Conservation (phyloP, 2,329 filamentous ascomycete genomes). For the Neofusicoccum ribis region DNA sequence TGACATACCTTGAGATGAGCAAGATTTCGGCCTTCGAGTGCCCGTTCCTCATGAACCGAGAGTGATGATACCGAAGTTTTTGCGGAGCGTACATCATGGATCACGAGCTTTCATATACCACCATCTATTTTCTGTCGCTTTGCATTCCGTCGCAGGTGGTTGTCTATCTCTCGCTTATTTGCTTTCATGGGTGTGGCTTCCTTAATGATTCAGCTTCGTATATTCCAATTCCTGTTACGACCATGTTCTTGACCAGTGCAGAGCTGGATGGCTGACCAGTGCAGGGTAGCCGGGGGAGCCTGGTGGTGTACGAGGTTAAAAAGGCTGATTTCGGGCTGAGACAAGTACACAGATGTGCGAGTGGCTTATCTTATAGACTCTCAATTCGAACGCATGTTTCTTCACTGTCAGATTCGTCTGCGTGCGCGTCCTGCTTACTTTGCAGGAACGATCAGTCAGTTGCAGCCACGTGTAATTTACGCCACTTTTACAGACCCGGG, state of each 20-base stretch:
- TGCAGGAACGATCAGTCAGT: background rate
- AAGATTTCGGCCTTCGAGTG: constrained; percentile 30
- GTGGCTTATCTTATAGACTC: constrained; percentile 13
- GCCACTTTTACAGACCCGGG: background rate
- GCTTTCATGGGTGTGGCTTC: background rate
- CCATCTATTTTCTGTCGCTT: background rate
- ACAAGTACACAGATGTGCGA: background rate
- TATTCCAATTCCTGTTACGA: background rate
- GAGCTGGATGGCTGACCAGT: background rate
- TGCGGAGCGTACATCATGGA: background rate
- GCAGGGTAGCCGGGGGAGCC: background rate
- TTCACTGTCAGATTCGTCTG: constrained; percentile 1
- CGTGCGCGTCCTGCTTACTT: constrained; percentile 1
- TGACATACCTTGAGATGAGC: constrained; percentile 42
- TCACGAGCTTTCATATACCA: background rate
- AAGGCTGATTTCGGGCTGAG: constrained; percentile 3
- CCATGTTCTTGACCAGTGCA: background rate
- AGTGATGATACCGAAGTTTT: constrained; percentile 24
- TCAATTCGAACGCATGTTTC: constrained; percentile 4
- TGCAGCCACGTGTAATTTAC: background rate
- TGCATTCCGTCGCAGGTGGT: background rate
- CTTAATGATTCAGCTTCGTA: background rate
- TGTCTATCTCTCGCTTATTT: background rate
- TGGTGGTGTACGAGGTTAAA: constrained; percentile 5
- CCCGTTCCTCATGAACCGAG: constrained; percentile 41